Evolutionary conservation across 2,329 filamentous ascomycete genomes (phyloP).

Genomic region (Alternaria consortialis): DNA sequence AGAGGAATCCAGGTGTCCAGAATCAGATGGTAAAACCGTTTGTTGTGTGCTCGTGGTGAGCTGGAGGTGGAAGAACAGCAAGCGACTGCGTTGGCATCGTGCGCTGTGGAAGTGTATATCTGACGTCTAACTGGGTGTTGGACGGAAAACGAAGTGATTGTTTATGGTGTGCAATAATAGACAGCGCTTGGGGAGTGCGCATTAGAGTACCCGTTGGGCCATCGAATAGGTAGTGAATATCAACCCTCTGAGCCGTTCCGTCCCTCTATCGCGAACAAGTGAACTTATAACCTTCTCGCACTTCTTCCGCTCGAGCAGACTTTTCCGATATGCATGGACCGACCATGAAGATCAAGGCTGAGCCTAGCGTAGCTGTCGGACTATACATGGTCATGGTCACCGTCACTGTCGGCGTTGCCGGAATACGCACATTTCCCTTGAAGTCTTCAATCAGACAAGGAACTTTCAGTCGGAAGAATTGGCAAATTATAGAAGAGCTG

Average conservation of each 20-base stretch:
- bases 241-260: not conserved
- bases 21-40: not conserved
- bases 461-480: not conserved
- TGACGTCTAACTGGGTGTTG: not conserved
- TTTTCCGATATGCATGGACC: not conserved
- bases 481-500: not conserved
- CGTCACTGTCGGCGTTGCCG: not conserved
- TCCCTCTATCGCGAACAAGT: not conserved
- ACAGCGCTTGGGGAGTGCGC: not conserved
- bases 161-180: not conserved
- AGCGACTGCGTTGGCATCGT: not conserved
- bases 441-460: not conserved
- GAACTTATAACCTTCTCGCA: not conserved
- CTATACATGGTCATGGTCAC: not conserved
- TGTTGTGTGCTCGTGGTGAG: not conserved
- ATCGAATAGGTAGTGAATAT: not conserved
- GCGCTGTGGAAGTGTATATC: rapidly evolving
- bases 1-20: not conserved
- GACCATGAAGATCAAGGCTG: not conserved
- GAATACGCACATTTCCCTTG: not conserved
- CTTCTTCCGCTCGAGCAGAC: not conserved
- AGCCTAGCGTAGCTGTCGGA: not conserved
- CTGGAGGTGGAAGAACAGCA: not conserved
- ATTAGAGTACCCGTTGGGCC: not conserved
- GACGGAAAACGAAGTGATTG: not conserved